Percentiles rank a stretch among this genome's conserved stretches.
phyloP scores from a whole-genome alignment of 192 early-diverging fungal species.

The Spizellomyces sp. region DNA sequence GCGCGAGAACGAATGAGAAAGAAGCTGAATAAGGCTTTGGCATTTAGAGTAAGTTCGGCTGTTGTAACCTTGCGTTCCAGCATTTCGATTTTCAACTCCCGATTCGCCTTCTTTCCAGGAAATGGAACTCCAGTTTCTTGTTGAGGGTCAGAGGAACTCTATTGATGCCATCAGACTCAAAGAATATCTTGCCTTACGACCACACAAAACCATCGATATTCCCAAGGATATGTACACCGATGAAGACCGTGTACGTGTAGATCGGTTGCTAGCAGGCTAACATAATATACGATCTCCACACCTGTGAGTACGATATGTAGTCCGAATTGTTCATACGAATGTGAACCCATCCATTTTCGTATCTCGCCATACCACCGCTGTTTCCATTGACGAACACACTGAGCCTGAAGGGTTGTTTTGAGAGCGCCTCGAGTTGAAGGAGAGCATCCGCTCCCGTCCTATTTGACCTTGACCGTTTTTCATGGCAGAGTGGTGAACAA shows the following conservation, averaged over 20 bases:
- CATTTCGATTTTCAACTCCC: background rate
- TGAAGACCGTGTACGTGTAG: constrained; percentile 41
- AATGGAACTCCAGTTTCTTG: constrained; percentile 51
- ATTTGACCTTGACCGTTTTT: no score
- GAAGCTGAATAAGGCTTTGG: constrained; percentile 35
- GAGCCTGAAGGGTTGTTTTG: no score
- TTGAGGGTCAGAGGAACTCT: constrained; percentile 55
- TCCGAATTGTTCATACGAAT: no score
- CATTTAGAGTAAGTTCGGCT: constrained; percentile 31
- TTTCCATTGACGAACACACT: no score
- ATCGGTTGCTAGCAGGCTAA: constrained; percentile 34
- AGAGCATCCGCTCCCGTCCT: no score
- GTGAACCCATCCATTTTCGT: no score
- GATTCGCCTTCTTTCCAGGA: constrained; percentile 30
- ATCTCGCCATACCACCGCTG: no score
- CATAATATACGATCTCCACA: background rate
- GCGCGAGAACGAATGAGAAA: constrained; percentile 41
- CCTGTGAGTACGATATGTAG: no score
- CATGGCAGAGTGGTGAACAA: no score
- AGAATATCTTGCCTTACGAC: constrained; percentile 41
- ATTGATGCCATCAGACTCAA: constrained; percentile 62
- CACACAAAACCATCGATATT: constrained; percentile 16
- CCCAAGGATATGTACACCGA: constrained; percentile 32
- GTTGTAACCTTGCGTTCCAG: background rate
- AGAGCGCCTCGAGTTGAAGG: no score